These are phyloP conservation scores for Sinapis alba DNA, from an alignment of 441 rosid genomes.

Conservation along the genomic window DNA sequence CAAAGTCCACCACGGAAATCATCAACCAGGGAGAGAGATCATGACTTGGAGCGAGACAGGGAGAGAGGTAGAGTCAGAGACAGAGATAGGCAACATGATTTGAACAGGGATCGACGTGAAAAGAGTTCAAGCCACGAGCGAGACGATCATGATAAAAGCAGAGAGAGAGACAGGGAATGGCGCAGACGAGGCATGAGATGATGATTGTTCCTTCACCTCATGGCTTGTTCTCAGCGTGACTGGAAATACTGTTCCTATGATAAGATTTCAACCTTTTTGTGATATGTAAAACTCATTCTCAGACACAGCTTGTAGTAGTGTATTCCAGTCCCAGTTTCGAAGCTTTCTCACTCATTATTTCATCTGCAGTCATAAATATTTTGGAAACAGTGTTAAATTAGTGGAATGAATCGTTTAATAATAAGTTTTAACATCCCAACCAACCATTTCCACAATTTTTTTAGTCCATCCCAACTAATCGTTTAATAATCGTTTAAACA, in stretches of 20 bases:
- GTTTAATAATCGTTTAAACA: too few species aligned
- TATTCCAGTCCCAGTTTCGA: conserved; percentile 9
- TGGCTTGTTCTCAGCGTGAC: conserved; percentile 23
- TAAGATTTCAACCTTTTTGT: neutral
- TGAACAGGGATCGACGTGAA: conserved; percentile 62
- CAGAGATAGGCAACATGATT: conserved; percentile 58
- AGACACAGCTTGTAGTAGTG: conserved; percentile 34
- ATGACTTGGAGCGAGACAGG: conserved; percentile 39
- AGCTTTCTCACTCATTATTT: conserved; percentile 10
- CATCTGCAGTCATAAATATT: neutral
- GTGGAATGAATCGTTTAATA: too few species aligned
- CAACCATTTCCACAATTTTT: too few species aligned
- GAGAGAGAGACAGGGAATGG: conserved; percentile 65
- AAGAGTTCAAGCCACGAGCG: conserved; percentile 93
- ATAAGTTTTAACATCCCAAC: too few species aligned
- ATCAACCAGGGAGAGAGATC: conserved; percentile 62
- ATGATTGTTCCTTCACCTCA: conserved; percentile 23
- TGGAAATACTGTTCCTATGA: neutral
- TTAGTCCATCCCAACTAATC: too few species aligned
- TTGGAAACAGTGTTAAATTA: neutral
- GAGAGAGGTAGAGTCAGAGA: conserved; percentile 42
- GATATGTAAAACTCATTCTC: conserved; percentile 22
- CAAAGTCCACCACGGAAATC: conserved; percentile 78
- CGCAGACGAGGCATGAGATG: conserved; percentile 45
- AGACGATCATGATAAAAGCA: conserved; percentile 79